Evolutionary conservation across 129 eudicot species (phyloP).

Genomic region (Ambrosia trifida): DNA sequence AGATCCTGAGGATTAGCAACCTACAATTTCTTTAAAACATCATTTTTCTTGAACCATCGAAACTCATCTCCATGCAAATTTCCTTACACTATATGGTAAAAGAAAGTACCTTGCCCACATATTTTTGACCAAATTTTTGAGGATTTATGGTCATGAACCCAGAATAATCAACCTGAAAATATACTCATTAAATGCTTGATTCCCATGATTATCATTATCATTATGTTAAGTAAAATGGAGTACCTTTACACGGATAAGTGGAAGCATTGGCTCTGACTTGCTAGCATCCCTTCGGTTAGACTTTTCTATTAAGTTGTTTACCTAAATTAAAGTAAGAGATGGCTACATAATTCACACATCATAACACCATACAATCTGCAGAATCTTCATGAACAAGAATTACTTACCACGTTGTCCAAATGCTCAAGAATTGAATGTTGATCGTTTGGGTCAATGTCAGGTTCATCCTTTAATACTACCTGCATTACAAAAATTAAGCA

Average conservation of each 20-base stretch:
- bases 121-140: conserved; percentile 94
- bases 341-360: conserved; percentile 4
- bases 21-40: conserved; percentile 38
- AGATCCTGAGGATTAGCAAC: conserved; percentile 99
- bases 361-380: conserved; percentile 23
- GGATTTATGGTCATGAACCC: conserved; percentile 98
- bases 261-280: conserved; percentile 69
- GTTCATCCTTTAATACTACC: conserved; percentile 84
- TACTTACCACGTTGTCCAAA: conserved; percentile 74
- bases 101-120: conserved; percentile 90
- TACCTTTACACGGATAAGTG: conserved; percentile 94
- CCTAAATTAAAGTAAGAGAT: conserved; percentile 46
- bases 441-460: conserved; percentile 87
- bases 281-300: conserved; percentile 46
- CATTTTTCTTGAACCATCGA: conserved; percentile 14
- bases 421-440: conserved; percentile 92
- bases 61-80: not conserved
- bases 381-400: not conserved
- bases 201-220: conserved; percentile 17
- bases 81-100: conserved; percentile 4
- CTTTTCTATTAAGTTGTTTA: conserved; percentile 71
- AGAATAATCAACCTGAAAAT: conserved; percentile 87
- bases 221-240: not conserved
- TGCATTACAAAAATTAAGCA: conserved; percentile 38
- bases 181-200: conserved; percentile 6